phyloP scores from a whole-genome alignment of 257 asterid species.

The Solanum gandarillasii region DNA sequence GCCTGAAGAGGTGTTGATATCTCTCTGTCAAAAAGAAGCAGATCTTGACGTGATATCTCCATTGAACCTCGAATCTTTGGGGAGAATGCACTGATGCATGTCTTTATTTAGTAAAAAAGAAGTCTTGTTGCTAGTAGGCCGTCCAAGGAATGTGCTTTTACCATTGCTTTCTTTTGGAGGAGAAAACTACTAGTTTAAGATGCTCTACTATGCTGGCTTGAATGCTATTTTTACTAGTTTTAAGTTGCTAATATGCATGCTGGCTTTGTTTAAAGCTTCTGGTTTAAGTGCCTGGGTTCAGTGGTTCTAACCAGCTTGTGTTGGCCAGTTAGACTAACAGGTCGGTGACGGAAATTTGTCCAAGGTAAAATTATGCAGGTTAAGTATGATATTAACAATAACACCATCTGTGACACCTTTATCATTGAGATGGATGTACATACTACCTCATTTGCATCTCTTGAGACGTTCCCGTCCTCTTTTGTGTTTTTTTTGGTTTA shows the following conservation, averaged over 20 bases:
- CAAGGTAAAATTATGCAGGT: background rate
- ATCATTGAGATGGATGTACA: slow-evolving; percentile 11
- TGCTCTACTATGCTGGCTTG: background rate
- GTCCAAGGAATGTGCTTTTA: background rate
- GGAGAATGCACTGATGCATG: background rate
- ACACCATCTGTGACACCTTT: background rate
- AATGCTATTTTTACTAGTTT: background rate
- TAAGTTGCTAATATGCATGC: background rate
- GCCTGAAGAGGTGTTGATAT: background rate
- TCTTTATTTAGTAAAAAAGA: background rate
- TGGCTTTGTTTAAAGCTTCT: background rate
- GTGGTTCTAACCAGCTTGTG: background rate
- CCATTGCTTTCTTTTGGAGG: slow-evolving; percentile 1
- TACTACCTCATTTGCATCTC: background rate
- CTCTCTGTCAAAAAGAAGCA: background rate
- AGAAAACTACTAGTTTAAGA: background rate
- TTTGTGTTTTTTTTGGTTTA: background rate
- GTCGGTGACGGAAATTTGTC: background rate
- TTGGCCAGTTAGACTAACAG: background rate
- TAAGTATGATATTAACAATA: background rate
- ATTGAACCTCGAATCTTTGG: background rate
- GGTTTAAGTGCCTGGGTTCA: background rate
- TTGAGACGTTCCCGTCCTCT: background rate
- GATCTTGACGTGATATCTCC: background rate
- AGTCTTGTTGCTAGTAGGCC: background rate